Conservation (phyloP, 2,329 filamentous ascomycete species). For the Colletotrichum liriopes region DNA sequence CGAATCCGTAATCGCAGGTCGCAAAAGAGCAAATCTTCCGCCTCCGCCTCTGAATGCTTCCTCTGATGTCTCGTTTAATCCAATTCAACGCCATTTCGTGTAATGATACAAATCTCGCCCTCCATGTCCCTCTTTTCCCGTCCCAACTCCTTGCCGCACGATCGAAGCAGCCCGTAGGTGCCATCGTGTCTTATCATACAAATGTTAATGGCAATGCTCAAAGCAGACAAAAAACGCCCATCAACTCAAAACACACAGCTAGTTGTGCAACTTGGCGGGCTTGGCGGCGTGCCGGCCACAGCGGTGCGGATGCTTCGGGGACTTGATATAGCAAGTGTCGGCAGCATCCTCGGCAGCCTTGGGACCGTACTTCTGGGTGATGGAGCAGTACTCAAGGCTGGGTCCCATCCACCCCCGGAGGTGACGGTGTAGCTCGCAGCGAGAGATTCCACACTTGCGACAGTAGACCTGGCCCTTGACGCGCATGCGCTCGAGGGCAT, state of each 20-base stretch:
- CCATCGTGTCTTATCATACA: constrained; percentile 1
- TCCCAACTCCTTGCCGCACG: not conserved
- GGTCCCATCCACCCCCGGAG: constrained; percentile 73
- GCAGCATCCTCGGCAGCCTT: constrained; percentile 63
- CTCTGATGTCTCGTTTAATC: not conserved
- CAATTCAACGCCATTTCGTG: constrained; percentile 7
- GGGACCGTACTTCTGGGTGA: constrained; percentile 71
- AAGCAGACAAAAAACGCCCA: not conserved
- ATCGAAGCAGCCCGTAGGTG: not conserved
- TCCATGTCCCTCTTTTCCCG: not conserved
- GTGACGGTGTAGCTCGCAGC: constrained; percentile 76
- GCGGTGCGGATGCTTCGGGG: constrained; percentile 70
- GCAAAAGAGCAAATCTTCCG: not conserved
- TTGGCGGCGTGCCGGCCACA: constrained; percentile 70
- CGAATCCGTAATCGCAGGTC: not conserved
- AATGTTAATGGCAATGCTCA: not conserved
- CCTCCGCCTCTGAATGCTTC: not conserved
- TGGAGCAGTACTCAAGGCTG: constrained; percentile 72
- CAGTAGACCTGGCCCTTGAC: constrained; percentile 74
- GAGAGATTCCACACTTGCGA: constrained; percentile 72
- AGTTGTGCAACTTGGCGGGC: constrained; percentile 21
- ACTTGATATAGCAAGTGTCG: constrained; percentile 72
- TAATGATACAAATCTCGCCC: not conserved
- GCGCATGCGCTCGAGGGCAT: constrained; percentile 62
- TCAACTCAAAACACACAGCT: not conserved